Evolutionary conservation across 23 red algal species (phyloP), one percentile per base, ranked within the genome.

Genomic region (Gracilaria domingensis): DNA sequence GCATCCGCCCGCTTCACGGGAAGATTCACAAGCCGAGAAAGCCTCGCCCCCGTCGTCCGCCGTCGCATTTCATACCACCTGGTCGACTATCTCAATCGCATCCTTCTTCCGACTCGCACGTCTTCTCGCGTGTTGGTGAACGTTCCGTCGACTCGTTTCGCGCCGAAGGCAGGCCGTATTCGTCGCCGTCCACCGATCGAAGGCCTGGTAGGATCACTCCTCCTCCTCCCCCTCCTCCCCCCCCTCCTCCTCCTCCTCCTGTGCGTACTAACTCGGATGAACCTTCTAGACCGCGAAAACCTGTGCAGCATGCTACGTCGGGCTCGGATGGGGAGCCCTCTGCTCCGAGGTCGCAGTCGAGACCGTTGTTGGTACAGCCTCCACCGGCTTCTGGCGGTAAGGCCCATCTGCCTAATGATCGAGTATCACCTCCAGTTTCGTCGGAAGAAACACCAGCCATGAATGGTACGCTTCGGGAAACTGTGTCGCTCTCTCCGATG

Each of bases 1-100:
- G 82, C 23, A 49, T 74, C 8, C 29, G 82, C 24, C 33, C 60
- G 12, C 18, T 49, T 0, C 65, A 61, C 20, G 67, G 67, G 20
- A 74, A 33, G 16, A 86, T 86, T 54, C 82, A 86, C 47, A 86
- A 86, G 65, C 82, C 64, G 4, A 51, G 59, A 40, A 86, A 86
- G 45, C 60, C 47, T 12, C 61, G 65, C 20, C 34, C 65, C 9
- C 59, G 82, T 26, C 82, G 82, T 39, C 45, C 60, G 35, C 34
- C 47, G 3, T 62, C 82, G 2, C 80, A 83, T 45, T 32, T 86
- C 36, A 25, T 21, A 6, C 57, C 58, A 17, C 58, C 82, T 6
- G 14, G 4, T 17, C 36, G 82, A 18, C 60, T 51, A 17, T 59
- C 59, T 21, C 57, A 69, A 16, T 44, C 64, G 18, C 67, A 42